phyloP scores from a whole-genome alignment of 2,329 filamentous ascomycete genomes.

The Fusarium stilboides region DNA sequence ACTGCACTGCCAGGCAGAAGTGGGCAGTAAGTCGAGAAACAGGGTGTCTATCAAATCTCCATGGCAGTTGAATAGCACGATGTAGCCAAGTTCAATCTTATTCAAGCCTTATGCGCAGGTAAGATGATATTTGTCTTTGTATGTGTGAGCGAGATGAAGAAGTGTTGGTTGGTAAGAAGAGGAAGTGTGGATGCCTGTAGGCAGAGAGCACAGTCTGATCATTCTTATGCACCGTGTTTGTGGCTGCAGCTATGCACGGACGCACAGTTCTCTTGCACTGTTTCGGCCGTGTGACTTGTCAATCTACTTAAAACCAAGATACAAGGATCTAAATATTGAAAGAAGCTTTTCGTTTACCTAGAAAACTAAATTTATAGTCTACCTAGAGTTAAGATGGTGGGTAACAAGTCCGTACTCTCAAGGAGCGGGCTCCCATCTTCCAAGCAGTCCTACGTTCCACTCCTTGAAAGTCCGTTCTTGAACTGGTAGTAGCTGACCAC shows the following conservation, averaged over 20 bases:
- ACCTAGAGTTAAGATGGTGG: not conserved
- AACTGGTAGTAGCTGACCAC: conserved; percentile 67
- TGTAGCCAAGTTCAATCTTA: not conserved
- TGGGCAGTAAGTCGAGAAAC: not conserved
- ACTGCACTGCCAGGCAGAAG: not conserved
- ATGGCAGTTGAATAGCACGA: not conserved
- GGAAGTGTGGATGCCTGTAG: conserved; percentile 9
- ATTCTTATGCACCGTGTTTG: not conserved
- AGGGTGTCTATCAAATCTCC: not conserved
- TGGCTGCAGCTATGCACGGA: fast-evolving
- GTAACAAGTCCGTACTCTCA: not conserved
- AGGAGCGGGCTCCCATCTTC: conserved; percentile 53
- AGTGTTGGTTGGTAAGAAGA: not conserved
- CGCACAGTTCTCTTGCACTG: not conserved
- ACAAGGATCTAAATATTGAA: too few relatives aligned
- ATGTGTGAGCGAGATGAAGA: not conserved
- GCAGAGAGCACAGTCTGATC: not conserved
- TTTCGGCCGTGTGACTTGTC: not conserved
- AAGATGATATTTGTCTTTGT: not conserved
- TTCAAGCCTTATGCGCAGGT: not conserved
- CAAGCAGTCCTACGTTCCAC: conserved; percentile 78
- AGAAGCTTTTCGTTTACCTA: too few relatives aligned
- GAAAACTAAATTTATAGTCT: too few relatives aligned
- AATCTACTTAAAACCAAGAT: not conserved
- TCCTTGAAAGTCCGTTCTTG: conserved; percentile 71